phyloP scores from a whole-genome alignment of 129 eudicot species.

The Scalesia atractyloides region DNA sequence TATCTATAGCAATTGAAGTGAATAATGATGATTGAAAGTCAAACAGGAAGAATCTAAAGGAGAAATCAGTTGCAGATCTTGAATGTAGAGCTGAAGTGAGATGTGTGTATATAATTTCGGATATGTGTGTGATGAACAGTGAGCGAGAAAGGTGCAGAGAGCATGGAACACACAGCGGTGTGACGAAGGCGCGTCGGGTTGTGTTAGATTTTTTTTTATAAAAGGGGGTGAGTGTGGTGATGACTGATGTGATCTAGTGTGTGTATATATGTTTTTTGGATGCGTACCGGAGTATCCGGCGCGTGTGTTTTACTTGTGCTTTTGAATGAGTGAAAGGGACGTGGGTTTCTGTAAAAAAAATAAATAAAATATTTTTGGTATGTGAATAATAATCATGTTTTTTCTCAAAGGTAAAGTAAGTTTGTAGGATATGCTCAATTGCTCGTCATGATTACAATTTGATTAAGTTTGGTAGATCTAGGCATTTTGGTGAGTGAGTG shows the following conservation, averaged over 20 bases:
- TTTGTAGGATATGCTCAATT: too few species aligned
- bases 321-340: neutral
- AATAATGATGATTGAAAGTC: neutral
- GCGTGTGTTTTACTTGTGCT: conserved; percentile 19
- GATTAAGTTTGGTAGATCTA: too few species aligned
- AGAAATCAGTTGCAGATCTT: conserved; percentile 24
- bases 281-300: conserved; percentile 10
- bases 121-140: conserved; percentile 21
- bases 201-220: neutral
- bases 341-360: neutral
- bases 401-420: too few species aligned
- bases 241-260: conserved; percentile 14
- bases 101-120: conserved; percentile 3
- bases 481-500: too few species aligned
- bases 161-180: conserved; percentile 3
- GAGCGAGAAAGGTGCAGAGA: conserved; percentile 22
- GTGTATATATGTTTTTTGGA: neutral
- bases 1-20: conserved; percentile 14
- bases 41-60: conserved; percentile 16
- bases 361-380: too few species aligned
- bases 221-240: conserved; percentile 3
- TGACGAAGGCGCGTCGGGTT: conserved; percentile 41
- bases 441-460: too few species aligned
- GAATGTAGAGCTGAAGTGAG: conserved; percentile 18
- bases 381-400: too few species aligned